Conservation (phyloP, 2,329 filamentous ascomycete species). For the Exophiala oligosperma region DNA sequence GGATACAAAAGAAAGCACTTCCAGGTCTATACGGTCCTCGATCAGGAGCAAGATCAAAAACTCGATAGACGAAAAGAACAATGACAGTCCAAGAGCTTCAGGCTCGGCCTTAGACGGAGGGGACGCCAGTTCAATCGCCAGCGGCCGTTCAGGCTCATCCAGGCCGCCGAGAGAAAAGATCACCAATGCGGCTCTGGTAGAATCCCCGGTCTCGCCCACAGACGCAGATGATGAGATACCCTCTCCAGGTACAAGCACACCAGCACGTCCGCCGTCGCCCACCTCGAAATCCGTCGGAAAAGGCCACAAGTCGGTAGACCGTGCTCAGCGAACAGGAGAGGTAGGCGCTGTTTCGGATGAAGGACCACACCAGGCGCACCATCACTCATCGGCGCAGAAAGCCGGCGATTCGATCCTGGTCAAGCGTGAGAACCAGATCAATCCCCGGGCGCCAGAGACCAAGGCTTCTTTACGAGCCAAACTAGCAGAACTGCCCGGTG, state of each 20-base stretch:
- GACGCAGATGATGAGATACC: conserved; percentile 49
- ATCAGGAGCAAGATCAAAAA: conserved; percentile 73
- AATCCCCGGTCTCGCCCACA: conserved; percentile 20
- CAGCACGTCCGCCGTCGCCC: conserved; percentile 76
- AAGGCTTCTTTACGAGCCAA: conserved; percentile 37
- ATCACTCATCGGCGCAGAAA: conserved; percentile 61
- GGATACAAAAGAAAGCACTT: conserved; percentile 82
- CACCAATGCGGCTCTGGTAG: conserved; percentile 32
- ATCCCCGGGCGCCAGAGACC: conserved; percentile 56
- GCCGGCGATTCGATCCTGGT: conserved; percentile 89
- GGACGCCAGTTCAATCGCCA: conserved; percentile 72
- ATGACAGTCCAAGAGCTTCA: conserved; percentile 79
- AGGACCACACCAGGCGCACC: conserved; percentile 68
- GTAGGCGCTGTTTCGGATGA: conserved; percentile 93
- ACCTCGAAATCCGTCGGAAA: conserved; percentile 71
- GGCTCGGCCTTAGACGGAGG: conserved; percentile 67
- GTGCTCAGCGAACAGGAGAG: conserved; percentile 82
- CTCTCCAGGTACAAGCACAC: conserved; percentile 48
- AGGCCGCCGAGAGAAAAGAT: conserved; percentile 29
- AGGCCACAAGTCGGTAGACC: conserved; percentile 74
- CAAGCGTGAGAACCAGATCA: conserved; percentile 71
- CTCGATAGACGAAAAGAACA: conserved; percentile 60
- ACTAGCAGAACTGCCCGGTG: conserved; percentile 35
- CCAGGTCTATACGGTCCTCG: conserved; percentile 76
- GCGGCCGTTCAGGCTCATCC: conserved; percentile 42